phyloP scores from a whole-genome alignment of 441 rosid species.

The Aleurites moluccanus region DNA sequence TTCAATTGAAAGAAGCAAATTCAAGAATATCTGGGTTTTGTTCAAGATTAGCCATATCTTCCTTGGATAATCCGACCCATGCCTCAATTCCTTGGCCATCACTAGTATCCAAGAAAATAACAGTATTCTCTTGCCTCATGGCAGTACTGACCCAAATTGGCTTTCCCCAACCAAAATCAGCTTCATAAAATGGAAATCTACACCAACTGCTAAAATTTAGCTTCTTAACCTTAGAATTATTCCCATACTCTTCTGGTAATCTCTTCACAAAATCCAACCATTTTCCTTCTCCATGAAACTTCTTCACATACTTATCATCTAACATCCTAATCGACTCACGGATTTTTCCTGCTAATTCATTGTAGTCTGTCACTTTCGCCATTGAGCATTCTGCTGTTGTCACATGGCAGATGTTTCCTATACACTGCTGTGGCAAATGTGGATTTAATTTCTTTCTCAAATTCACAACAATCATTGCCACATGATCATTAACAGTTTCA shows the following conservation, averaged over 20 bases:
- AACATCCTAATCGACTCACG: neutral
- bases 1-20: neutral
- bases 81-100: neutral
- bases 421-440: neutral
- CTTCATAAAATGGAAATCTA: neutral
- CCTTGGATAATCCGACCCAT: neutral
- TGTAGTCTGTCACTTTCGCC: neutral
- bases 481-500: neutral
- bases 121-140: neutral
- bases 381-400: neutral
- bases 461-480: neutral
- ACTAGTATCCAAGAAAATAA: neutral
- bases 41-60: neutral
- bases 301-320: neutral
- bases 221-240: neutral
- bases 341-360: neutral
- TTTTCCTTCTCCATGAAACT: neutral
- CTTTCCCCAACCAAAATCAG: slow-evolving; percentile 1
- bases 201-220: neutral
- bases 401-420: neutral
- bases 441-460: neutral
- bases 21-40: neutral
- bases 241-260: neutral
- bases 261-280: neutral
- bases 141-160: neutral